phyloP scores from a whole-genome alignment of 1,284 basidiomycete species.

The Chondrostereum purpureum region DNA sequence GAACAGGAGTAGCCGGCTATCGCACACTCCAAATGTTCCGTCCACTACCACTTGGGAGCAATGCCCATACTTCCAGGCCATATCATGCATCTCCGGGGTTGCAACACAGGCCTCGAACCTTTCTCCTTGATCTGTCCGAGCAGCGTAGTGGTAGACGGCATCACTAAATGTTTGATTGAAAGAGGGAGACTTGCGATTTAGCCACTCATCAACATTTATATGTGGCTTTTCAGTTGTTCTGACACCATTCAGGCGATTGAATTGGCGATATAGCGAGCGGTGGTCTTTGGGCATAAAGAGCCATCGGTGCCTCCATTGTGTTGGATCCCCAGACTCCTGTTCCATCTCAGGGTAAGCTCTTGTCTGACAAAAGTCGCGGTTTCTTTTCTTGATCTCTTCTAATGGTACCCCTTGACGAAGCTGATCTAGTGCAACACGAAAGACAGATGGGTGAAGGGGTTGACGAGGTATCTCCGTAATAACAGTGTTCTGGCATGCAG shows the following conservation, averaged over 20 bases:
- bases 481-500: neutral
- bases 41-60: constrained; percentile 13
- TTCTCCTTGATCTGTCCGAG: constrained; percentile 8
- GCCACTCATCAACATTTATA: constrained; percentile 1
- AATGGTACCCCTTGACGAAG: neutral
- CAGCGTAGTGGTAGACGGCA: constrained; percentile 1
- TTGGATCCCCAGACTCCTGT: neutral
- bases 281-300: neutral
- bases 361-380: neutral
- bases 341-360: neutral
- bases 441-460: neutral
- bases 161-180: neutral
- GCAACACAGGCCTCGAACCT: constrained; percentile 14
- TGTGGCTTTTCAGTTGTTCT: constrained; percentile 1
- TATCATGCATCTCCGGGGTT: constrained; percentile 16
- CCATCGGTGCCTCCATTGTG: neutral
- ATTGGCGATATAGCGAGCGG: neutral
- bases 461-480: neutral
- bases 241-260: neutral
- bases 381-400: neutral
- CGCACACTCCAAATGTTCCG: constrained; percentile 18
- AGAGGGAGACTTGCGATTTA: neutral
- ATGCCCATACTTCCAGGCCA: constrained; percentile 18
- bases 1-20: constrained; percentile 16
- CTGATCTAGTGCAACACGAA: neutral